Base-by-base conservation (phyloP, 441 rosid species). In the Croton laevigatus region DNA sequence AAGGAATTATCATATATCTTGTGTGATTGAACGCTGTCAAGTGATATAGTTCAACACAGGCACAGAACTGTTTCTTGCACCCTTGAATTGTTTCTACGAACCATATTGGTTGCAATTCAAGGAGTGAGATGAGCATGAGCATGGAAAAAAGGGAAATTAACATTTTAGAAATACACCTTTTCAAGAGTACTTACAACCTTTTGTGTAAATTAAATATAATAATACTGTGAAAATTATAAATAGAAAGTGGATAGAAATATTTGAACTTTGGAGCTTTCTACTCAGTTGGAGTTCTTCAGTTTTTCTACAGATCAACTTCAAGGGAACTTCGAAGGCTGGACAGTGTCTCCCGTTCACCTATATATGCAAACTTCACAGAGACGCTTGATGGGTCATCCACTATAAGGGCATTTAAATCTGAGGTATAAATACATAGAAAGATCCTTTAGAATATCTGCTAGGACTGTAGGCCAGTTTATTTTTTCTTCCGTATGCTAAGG, bases 261-360 rank as follows among this genome's bases (percentile, higher is more conserved):
- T 54, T 59, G 70, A 67, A 44, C n/a, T 51, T 55, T 22, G 66
- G 44, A 36, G 53, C 45, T 69, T 51, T 77, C 61, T 71, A 61
- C 77, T 81, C 54, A 87, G 34, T 73, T 59, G 71, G 63, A 67
- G 22, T 76, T 84, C 79, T 85, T 69, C 89, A 95, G 99, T 86
- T 86, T 81, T 93, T 95, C 82, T 93, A 95, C 84, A 93, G 98
- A 83, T 92, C 99, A 73, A 93, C 97, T 72, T 89, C 98, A 65
- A 88, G 99, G 86, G 99, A 93, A 75, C 78, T 95, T 75, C 84
- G 98, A 72, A 87, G 99, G 82, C 75, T 95, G 71, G 99, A 93
- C 80, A 91, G 98, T 81, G 94, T 95, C 76, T 85, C 97, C 72
- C 94, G 95, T 63, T 95, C 98, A 70, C 98, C 99, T 38, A 95